Conservation (phyloP, 306 rosid genomes). For the Echinosophora koreensis region DNA sequence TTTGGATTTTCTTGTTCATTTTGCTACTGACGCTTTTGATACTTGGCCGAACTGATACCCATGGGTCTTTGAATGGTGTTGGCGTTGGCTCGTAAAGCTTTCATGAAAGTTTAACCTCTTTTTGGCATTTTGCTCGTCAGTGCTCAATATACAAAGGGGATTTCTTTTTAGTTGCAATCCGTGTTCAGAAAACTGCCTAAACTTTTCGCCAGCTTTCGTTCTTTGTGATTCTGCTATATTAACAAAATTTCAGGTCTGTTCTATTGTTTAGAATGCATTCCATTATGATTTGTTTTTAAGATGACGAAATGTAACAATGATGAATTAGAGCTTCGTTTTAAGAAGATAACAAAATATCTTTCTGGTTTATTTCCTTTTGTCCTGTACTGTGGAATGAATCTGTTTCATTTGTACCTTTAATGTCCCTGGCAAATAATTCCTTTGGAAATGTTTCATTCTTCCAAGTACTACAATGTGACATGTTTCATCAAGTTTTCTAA, state of each 20-base stretch:
- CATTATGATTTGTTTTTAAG: slow-evolving; percentile 38
- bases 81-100: background rate
- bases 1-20: slow-evolving; percentile 25
- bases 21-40: slow-evolving; percentile 45
- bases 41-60: slow-evolving; percentile 30
- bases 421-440: background rate
- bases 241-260: slow-evolving; percentile 28
- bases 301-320: slow-evolving; percentile 27
- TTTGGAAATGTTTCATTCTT: background rate
- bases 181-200: slow-evolving; percentile 25
- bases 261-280: slow-evolving; percentile 19
- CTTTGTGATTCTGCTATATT: background rate
- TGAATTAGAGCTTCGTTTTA: background rate
- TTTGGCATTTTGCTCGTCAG: background rate
- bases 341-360: background rate
- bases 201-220: slow-evolving; percentile 1
- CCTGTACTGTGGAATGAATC: background rate
- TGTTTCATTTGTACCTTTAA: background rate
- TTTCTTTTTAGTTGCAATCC: slow-evolving; percentile 10
- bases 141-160: background rate
- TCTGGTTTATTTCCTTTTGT: slow-evolving; percentile 1
- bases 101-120: background rate
- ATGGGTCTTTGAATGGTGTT: slow-evolving; percentile 23
- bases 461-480: too few species aligned
- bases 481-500: too few species aligned